Percentiles rank a stretch among this genome's conserved stretches.
These are phyloP conservation scores for Annulohypoxylon truncatum DNA, from an alignment of 2,329 filamentous ascomycete species.

Conservation along the genomic window DNA sequence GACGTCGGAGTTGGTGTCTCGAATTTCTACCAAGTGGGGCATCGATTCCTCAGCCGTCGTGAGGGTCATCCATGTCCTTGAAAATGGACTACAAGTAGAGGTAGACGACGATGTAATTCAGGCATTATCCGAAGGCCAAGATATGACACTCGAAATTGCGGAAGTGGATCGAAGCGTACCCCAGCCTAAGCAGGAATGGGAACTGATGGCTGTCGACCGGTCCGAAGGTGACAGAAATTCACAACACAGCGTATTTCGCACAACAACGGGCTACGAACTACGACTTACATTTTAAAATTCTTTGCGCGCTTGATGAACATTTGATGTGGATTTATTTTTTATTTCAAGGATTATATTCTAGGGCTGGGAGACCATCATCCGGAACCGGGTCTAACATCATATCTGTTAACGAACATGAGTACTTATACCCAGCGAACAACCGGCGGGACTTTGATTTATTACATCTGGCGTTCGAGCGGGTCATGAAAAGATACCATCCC, in stretches of 20 bases:
- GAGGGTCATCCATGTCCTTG: constrained; percentile 77
- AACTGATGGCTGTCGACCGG: constrained; percentile 70
- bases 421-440: constrained; percentile 38
- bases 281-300: constrained; percentile 59
- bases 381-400: constrained; percentile 20
- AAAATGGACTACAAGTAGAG: constrained; percentile 82
- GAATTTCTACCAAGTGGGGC: constrained; percentile 82
- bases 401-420: constrained; percentile 43
- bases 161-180: constrained; percentile 54
- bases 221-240: constrained; percentile 53
- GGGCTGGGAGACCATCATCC: constrained; percentile 14
- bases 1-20: constrained; percentile 76
- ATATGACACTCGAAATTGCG: constrained; percentile 80
- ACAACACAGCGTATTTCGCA: constrained; percentile 48
- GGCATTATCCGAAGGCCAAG: constrained; percentile 88
- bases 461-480: constrained; percentile 45
- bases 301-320: constrained; percentile 27
- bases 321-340: constrained; percentile 26
- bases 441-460: constrained; percentile 41
- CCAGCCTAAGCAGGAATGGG: constrained; percentile 68
- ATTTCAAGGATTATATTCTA: constrained; percentile 38
- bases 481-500: constrained; percentile 49
- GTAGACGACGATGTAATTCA: constrained; percentile 91
- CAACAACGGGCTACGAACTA: constrained; percentile 56
- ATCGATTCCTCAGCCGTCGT: constrained; percentile 78